Base-by-base conservation (phyloP, 2,329 filamentous ascomycete genomes). In the Lachnellula cervina region DNA sequence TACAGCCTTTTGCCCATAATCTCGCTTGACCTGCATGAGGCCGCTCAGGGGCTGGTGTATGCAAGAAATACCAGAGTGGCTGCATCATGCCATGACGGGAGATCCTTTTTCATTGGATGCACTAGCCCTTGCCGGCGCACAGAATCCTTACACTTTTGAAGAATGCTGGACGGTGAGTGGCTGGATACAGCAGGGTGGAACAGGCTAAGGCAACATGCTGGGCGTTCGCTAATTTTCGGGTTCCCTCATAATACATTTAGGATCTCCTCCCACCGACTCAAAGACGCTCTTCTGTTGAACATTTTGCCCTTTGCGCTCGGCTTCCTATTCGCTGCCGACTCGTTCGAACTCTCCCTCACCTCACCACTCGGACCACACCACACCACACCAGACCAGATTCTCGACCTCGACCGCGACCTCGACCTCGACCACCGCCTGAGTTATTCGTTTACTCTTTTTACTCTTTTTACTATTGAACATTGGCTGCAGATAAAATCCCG, bases 311-410 rank as follows among this genome's bases (percentile, higher is more conserved):
- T 45, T 52, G 51, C 51, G 51, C 28, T 52, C 51, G 32, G 32
- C 51, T 19, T 52, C 42, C 44, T 44, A 52, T 52, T 52, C 42
- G 51, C 25, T 38, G 21, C 16, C n/a, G n/a, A 5, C 42, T 2
- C 19, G 5, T 11, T 3, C 3, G 23, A 17, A 9, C 44, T 11
- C 19, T 9, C 11, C 32, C 44, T 21, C 46, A 19, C 44, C 44
- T n/a, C 44, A 44, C 42, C 23, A 19, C 42, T 17, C 42, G 28
- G 28, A 32, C 28, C 28, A 32, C 28, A 17, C 38, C n/a, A n/a
- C 44, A 44, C 42, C 23, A 19, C 42, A 32, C 28, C 28, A 32
- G 9, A 17, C 38, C 5, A 8, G 3, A 13, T 32, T 32, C 28
- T 32, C 28, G 28, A 32, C 28, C 28, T n/a, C n/a, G n/a, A 32